These are phyloP conservation scores for Phytophthora cactorum DNA, from an alignment of 352 stramenopile species.

Conservation along the genomic window DNA sequence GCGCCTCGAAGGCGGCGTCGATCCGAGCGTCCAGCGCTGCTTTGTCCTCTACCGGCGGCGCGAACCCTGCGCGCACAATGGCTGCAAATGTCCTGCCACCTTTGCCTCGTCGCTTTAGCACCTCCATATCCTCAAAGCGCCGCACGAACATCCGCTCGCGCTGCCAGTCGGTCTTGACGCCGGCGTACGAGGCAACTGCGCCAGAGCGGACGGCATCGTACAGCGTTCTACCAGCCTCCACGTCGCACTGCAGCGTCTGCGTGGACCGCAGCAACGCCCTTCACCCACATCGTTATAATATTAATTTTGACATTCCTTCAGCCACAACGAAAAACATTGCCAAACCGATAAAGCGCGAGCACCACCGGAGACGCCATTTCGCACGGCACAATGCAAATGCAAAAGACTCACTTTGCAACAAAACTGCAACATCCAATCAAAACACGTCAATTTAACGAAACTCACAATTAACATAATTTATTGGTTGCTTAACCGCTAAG, in stretches of 20 bases:
- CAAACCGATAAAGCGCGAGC: constrained; percentile 41
- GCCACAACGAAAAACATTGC: not conserved
- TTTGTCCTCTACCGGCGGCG: constrained; percentile 39
- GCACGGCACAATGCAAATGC: not conserved
- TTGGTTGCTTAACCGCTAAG: constrained; percentile 13
- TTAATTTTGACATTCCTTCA: constrained; percentile 13
- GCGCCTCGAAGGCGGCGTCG: constrained; percentile 63
- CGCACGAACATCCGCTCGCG: constrained; percentile 66
- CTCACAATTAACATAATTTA: not conserved
- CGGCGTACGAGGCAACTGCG: constrained; percentile 66
- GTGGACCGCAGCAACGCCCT: constrained; percentile 66
- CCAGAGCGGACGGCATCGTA: constrained; percentile 73
- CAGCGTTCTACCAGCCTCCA: constrained; percentile 55
- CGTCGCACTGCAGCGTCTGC: constrained; percentile 58
- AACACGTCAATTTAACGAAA: constrained; percentile 1
- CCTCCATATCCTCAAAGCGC: constrained; percentile 57
- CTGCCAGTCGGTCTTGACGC: constrained; percentile 76
- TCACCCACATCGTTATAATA: constrained; percentile 1
- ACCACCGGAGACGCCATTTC: constrained; percentile 33
- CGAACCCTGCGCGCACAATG: constrained; percentile 66
- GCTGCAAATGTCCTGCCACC: constrained; percentile 31
- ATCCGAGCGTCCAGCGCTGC: constrained; percentile 47
- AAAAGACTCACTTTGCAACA: constrained; percentile 1
- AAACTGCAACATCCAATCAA: constrained; percentile 8
- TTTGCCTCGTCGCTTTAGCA: constrained; percentile 39